Base-by-base conservation (phyloP, 2,329 filamentous ascomycete genomes). In the Bipolaris zeicola region DNA sequence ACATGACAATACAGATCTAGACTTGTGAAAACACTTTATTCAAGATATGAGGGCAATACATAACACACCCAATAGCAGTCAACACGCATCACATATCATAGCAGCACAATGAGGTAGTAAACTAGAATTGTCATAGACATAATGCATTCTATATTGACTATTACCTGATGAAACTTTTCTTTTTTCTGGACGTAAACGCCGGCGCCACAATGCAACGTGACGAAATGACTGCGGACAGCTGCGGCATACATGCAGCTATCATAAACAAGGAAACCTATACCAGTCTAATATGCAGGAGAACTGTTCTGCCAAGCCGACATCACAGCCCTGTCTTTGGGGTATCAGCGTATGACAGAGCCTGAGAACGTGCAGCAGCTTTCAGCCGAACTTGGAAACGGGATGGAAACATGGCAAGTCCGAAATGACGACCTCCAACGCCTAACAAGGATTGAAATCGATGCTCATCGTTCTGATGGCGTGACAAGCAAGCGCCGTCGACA, bases 271-370 rank as follows among this genome's bases (percentile, higher is more conserved):
- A 64, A 60, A 56, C 58, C 63, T 62, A 68, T 70, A 57, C 64
- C 68, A 71, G 65, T 73, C 70, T 71, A 73, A 62, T 53, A 58
- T 50, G 45, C 58, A 46, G 39, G 26, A 47, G 54, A 53, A 54
- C 52, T 57, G 59, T 61, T 52, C 52, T 53, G 28, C 39, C 45
- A 55, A 57, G 47, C 50, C 36, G 31, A 52, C 51, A 28, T 52
- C 55, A 65, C 47, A 52, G 56, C 57, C 55, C 61, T 60, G 62
- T 63, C 63, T 61, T 61, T 57, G 60, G 70, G 70, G 70, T 73
- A 72, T 72, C 70, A 67, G 62, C 62, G 63, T 66, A 65, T 60
- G 62, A 64, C 55, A 49, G 57, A 48, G 57, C 59, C 55, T 62
- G 55, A 60, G 48, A 47, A 50, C 37, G 53, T 55, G 56, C 52